phyloP scores from a whole-genome alignment of 75 land plant genomes.

The Isoetes taiwanensis region DNA sequence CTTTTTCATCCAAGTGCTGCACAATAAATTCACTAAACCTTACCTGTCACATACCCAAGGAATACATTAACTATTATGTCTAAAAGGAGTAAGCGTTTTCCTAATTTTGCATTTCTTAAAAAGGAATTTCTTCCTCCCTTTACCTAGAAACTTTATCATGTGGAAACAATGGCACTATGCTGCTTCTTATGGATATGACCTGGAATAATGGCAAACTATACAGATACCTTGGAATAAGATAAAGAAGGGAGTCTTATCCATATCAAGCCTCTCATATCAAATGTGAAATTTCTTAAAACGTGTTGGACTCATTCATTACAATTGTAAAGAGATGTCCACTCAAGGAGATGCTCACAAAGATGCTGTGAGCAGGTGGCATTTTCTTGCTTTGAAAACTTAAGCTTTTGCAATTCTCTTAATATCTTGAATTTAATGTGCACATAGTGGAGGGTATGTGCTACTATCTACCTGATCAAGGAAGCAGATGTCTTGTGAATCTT shows the following conservation, averaged over 20 bases:
- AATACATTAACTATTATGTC: neutral
- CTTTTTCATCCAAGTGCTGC: slow-evolving; percentile 83
- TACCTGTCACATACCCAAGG: slow-evolving; percentile 38
- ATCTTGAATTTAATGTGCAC: neutral
- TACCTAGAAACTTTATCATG: too few species aligned
- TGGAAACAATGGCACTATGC: neutral
- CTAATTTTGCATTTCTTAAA: neutral
- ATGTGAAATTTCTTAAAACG: too few species aligned
- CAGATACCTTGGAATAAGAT: neutral
- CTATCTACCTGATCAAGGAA: slow-evolving; percentile 83
- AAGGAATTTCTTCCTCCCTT: too few species aligned
- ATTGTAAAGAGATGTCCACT: too few species aligned
- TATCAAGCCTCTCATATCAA: too few species aligned
- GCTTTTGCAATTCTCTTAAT: too few species aligned
- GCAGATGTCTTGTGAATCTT: slow-evolving; percentile 98
- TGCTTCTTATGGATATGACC: neutral
- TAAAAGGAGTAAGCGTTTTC: neutral
- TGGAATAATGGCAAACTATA: neutral
- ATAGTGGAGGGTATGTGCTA: neutral
- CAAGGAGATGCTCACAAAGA: too few species aligned
- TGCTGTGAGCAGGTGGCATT: too few species aligned
- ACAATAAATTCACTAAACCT: slow-evolving; percentile 94
- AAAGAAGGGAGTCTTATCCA: too few species aligned
- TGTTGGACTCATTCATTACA: too few species aligned
- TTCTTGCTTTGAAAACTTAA: too few species aligned